Base-by-base conservation (phyloP, 306 rosid species). In the Quercus alba region DNA sequence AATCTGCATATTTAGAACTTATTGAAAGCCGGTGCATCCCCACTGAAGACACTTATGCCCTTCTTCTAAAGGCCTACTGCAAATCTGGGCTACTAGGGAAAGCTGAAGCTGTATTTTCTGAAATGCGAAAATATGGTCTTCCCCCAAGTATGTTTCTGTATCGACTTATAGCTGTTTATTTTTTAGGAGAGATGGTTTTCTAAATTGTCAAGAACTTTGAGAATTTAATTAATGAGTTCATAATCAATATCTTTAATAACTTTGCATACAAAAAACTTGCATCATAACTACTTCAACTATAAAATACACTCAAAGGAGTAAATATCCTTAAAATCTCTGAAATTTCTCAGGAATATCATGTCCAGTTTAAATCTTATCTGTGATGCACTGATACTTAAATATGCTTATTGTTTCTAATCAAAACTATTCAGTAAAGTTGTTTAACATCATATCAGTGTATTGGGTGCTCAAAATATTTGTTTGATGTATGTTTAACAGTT, bases 11-110 rank as follows among this genome's bases (percentile, higher is more conserved):
- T 85, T 86, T 95, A 19, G 90, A 91, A 77, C 98, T 94, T 85
- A 87, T 90, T 74, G 93, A 86, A 84, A 87, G 85, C 78, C 75
- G 85, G 70, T 91, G 99, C 84, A 72, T 95, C 51, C 98, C 98
- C 21, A 95, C 94, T 5, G 98, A 95, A 78, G 97, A 95, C 82
- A 95, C 97, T 56, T 95, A 93, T 85, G 97, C 97, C 13, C 97
- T 95, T 80, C 97, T 93, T 74, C 81, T 95, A 58, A 93, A 86
- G 86, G 96, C 94, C 76, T 93, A 91, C 78, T 93, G 99, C 90
- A 77, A 86, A 76, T 90, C 86, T 63, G 97, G 97, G 25, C 71
- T 86, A 70, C 84, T 93, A 58, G 83, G 80, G 21, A 93, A 86
- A 80, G 95, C 99, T 55, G 97, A 94, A 85, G 99, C 98, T 41